These are phyloP conservation scores for Melanogaster broomeanus DNA, from an alignment of 768 basidiomycete species.

Conservation along the genomic window DNA sequence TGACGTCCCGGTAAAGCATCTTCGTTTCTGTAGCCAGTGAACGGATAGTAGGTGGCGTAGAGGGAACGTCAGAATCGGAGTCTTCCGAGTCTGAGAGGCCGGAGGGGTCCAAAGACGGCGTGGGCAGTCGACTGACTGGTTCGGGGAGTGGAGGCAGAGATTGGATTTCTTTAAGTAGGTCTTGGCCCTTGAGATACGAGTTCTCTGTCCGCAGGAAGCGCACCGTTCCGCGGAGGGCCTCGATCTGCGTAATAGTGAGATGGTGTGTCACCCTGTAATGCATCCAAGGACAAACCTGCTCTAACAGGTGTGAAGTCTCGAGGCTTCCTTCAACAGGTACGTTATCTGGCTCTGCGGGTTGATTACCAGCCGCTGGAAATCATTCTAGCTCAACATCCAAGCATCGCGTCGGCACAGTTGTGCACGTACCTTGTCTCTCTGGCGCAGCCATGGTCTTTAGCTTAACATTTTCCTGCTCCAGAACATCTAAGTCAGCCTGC, in stretches of 20 bases:
- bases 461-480: conserved; percentile 88
- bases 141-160: conserved; percentile 66
- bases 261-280: neutral
- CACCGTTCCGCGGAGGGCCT: conserved; percentile 87
- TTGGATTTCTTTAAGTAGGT: conserved; percentile 82
- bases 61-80: conserved; percentile 50
- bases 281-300: conserved; percentile 59
- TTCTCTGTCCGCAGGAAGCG: conserved; percentile 95
- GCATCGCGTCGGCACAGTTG: neutral
- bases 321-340: conserved; percentile 75
- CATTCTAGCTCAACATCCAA: neutral
- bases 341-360: conserved; percentile 58
- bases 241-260: conserved; percentile 56
- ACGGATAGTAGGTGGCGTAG: conserved; percentile 54
- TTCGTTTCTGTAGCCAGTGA: conserved; percentile 82
- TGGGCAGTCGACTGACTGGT: conserved; percentile 48
- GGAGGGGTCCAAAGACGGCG: conserved; percentile 70
- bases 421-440: conserved; percentile 66
- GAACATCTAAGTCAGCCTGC: conserved; percentile 80
- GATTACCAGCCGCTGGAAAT: conserved; percentile 45
- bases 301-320: conserved; percentile 85
- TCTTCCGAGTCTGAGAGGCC: conserved; percentile 67
- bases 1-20: conserved; percentile 84
- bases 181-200: conserved; percentile 89
- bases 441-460: conserved; percentile 68